Percentiles rank a stretch among this genome's conserved stretches.
These are phyloP conservation scores for Phytopythium cucurbitacearum DNA, from an alignment of 352 stramenopile species.

Conservation along the genomic window DNA sequence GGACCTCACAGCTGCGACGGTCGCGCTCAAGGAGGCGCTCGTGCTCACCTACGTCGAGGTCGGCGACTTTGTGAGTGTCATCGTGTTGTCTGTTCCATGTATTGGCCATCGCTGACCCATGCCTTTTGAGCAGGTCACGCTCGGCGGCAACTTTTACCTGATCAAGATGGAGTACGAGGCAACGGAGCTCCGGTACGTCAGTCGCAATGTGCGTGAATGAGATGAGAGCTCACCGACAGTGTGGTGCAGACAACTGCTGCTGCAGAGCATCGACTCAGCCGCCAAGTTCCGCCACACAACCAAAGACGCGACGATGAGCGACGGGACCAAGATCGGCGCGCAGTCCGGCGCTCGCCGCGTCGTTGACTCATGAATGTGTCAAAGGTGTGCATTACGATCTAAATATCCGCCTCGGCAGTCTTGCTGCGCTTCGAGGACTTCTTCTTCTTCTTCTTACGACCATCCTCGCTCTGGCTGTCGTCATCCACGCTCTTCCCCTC, in stretches of 20 bases:
- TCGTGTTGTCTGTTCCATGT: not conserved
- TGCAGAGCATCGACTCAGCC: slow-evolving; percentile 21
- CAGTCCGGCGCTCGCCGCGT: not conserved
- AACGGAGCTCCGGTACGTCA: slow-evolving; percentile 28
- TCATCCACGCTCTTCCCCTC: slow-evolving; percentile 12
- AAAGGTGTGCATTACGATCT: slow-evolving; percentile 7
- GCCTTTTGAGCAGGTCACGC: slow-evolving; percentile 18
- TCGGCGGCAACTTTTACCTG: slow-evolving; percentile 62
- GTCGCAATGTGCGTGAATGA: not conserved
- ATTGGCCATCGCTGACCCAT: not conserved
- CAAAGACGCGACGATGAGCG: slow-evolving; percentile 3
- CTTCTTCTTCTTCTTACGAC: slow-evolving; percentile 20
- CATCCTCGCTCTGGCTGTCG: slow-evolving; percentile 17
- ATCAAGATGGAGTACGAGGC: slow-evolving; percentile 60
- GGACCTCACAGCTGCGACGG: slow-evolving; percentile 30
- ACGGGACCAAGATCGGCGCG: slow-evolving; percentile 6
- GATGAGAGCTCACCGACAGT: not conserved
- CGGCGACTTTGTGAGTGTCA: slow-evolving; percentile 51
- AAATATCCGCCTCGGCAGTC: slow-evolving; percentile 3
- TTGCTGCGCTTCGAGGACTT: too few relatives aligned
- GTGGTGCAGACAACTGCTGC: slow-evolving; percentile 1
- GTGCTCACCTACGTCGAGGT: slow-evolving; percentile 69
- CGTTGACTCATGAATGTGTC: slow-evolving; percentile 7
- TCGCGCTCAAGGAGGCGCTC: slow-evolving; percentile 43
- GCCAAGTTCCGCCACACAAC: slow-evolving; percentile 11